Conservation (phyloP, 305 asterid genomes). For the Fraxinus greggii region DNA sequence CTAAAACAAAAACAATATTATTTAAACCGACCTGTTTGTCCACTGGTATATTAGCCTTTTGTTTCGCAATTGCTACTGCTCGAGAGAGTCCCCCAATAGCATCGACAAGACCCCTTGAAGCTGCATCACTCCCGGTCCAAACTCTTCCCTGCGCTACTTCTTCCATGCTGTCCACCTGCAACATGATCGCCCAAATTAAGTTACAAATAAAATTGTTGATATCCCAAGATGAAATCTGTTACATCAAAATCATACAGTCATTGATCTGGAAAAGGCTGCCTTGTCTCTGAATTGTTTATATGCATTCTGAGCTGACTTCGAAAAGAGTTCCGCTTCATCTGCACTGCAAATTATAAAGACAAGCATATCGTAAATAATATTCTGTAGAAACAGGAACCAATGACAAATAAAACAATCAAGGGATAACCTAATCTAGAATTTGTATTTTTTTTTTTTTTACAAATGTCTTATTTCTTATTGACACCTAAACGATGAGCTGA, state of each 20-base stretch:
- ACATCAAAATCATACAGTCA: slow-evolving; percentile 55
- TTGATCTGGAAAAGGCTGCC: slow-evolving; percentile 91
- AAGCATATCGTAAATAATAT: neutral
- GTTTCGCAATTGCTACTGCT: slow-evolving; percentile 88
- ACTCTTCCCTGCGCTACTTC: slow-evolving; percentile 96
- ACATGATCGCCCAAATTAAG: slow-evolving; percentile 21
- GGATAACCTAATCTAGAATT: neutral
- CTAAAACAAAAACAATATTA: slow-evolving; percentile 13
- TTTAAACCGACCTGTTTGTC: slow-evolving; percentile 55
- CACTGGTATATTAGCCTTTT: slow-evolving; percentile 77
- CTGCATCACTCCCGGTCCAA: slow-evolving; percentile 89
- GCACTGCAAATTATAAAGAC: slow-evolving; percentile 41
- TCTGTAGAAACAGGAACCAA: neutral
- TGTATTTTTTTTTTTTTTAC: neutral
- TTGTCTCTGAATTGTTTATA: slow-evolving; percentile 77
- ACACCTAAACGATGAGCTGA: neutral
- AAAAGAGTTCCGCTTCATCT: slow-evolving; percentile 86
- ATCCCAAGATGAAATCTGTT: slow-evolving; percentile 17
- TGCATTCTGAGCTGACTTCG: slow-evolving; percentile 74
- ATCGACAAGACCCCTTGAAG: slow-evolving; percentile 77
- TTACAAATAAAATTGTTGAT: slow-evolving; percentile 6
- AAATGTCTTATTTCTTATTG: neutral
- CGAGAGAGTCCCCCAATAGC: slow-evolving; percentile 85
- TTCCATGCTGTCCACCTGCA: slow-evolving; percentile 81
- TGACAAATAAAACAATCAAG: neutral